Conservation (phyloP, 225 moss, liverwort and hornwort species). For the Climacium dendroides region DNA sequence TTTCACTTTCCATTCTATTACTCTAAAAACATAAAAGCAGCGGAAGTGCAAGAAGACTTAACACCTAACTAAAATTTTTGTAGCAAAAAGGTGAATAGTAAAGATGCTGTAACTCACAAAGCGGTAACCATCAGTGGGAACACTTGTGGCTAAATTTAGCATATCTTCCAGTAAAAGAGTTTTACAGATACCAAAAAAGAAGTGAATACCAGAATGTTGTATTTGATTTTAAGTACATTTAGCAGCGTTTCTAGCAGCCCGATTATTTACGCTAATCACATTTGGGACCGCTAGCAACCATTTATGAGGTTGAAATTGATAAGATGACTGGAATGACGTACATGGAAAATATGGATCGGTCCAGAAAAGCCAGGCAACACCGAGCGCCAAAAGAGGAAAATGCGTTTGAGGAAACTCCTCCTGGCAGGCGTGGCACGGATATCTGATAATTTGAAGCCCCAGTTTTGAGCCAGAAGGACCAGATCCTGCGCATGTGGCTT, state of each 20-base stretch:
- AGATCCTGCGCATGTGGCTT: constrained; percentile 72
- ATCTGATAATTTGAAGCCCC: constrained; percentile 69
- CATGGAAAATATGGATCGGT: constrained; percentile 87
- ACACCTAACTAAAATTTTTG: background rate
- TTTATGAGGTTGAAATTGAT: background rate
- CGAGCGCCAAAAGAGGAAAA: constrained; percentile 35
- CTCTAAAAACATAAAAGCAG: background rate
- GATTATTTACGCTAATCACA: too few relatives aligned
- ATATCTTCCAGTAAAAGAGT: background rate
- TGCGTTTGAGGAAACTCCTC: constrained; percentile 29
- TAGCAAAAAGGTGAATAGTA: background rate
- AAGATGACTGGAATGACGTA: background rate
- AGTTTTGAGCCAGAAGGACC: constrained; percentile 38
- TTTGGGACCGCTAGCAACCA: background rate
- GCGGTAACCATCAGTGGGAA: background rate
- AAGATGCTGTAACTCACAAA: background rate
- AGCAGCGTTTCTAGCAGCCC: background rate
- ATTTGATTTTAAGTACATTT: too few relatives aligned
- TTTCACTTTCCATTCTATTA: background rate
- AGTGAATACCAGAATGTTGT: too few relatives aligned
- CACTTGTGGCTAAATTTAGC: background rate
- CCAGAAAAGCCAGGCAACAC: constrained; percentile 49
- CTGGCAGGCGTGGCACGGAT: constrained; percentile 27
- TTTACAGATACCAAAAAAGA: too few relatives aligned
- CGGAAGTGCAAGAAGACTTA: background rate